These are phyloP conservation scores for Lasiosphaeris hirsuta DNA, from an alignment of 495 filamentous ascomycete species.

Conservation along the genomic window DNA sequence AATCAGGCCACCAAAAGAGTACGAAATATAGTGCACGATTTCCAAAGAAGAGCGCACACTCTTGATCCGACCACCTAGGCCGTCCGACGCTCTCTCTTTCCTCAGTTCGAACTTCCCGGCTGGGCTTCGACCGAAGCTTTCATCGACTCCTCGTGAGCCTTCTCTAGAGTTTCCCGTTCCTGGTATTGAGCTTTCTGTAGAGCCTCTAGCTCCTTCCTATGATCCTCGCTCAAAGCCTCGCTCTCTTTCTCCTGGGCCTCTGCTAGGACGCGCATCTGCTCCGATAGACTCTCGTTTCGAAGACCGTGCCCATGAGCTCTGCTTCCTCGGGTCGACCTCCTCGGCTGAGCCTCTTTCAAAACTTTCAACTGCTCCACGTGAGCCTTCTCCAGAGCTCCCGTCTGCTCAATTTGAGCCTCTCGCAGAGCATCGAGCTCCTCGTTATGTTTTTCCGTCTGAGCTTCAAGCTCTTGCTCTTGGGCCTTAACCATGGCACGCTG, in stretches of 20 bases:
- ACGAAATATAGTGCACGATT: no score
- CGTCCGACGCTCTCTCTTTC: no score
- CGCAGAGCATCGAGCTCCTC: neutral
- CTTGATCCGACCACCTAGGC: no score
- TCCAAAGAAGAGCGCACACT: no score
- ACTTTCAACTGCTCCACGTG: neutral
- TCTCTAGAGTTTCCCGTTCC: neutral
- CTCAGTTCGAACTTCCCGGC: no score
- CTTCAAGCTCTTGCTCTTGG: neutral
- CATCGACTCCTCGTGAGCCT: no score
- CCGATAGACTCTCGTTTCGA: neutral
- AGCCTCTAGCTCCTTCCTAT: neutral
- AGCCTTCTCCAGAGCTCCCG: neutral
- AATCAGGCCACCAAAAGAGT: no score
- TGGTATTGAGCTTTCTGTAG: neutral
- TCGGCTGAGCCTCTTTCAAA: neutral
- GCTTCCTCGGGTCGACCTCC: neutral
- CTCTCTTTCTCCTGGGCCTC: neutral
- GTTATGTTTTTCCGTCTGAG: no score
- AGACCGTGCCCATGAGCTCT: neutral
- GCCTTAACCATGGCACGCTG: neutral
- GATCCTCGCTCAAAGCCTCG: neutral
- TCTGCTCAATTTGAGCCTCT: neutral
- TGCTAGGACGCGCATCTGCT: conserved; percentile 1
- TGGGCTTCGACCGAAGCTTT: no score